Evolutionary conservation across 768 basidiomycete genomes (phyloP).

Genomic region (Crassisporium funariophilum): DNA sequence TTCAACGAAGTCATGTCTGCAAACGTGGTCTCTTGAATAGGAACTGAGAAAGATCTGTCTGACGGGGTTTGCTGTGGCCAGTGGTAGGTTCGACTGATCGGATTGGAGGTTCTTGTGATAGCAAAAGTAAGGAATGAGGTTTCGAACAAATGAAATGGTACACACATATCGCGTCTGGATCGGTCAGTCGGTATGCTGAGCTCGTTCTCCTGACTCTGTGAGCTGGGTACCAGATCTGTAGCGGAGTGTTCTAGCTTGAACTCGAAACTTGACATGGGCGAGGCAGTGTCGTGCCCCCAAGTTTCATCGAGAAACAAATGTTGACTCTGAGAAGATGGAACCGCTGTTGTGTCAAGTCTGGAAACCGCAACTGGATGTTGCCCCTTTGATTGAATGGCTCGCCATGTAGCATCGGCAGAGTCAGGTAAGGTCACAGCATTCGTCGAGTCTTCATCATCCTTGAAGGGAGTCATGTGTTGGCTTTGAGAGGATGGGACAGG

Average conservation of each 20-base stretch:
- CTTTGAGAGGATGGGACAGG: constrained; percentile 40
- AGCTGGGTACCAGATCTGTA: constrained; percentile 45
- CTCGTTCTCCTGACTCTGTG: constrained; percentile 48
- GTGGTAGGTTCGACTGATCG: background rate
- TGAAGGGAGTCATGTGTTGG: constrained; percentile 22
- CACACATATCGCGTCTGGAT: constrained; percentile 1
- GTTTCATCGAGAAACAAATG: constrained; percentile 21
- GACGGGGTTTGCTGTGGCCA: constrained; percentile 17
- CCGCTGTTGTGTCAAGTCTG: too few species aligned
- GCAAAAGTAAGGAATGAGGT: background rate
- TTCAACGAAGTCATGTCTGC: constrained; percentile 13
- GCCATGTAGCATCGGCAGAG: too few species aligned
- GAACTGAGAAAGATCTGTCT: constrained; percentile 23
- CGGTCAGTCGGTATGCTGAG: constrained; percentile 20
- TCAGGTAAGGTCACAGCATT: too few species aligned
- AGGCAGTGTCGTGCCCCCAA: too few species aligned
- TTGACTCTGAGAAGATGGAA: constrained; percentile 41
- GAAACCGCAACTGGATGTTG: too few species aligned
- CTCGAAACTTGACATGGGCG: constrained; percentile 4
- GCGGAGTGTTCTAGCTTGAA: too few species aligned
- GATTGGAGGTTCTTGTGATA: too few species aligned
- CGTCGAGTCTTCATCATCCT: background rate
- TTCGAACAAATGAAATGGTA: constrained; percentile 1
- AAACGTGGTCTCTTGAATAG: too few species aligned
- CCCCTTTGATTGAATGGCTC: too few species aligned